Evolutionary conservation across 129 eudicot genomes (phyloP), one percentile per base, ranked within the genome.

Genomic region (Centaurea solstitialis): DNA sequence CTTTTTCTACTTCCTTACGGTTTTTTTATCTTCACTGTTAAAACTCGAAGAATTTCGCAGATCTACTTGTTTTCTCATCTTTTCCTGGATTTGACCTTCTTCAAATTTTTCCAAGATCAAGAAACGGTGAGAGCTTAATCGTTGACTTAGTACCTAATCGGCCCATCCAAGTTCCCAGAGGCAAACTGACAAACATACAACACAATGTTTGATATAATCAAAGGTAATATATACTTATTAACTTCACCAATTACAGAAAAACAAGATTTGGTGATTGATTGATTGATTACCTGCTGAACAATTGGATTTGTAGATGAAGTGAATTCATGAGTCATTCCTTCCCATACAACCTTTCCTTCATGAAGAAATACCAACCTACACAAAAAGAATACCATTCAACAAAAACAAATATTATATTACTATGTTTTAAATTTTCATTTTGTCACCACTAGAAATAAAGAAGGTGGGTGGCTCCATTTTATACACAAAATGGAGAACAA

Each of bases 321-420:
- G 81, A 94, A 94, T 78, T 94, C 99, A 76, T 89, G 86, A 77
- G 97, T 94, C 93, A 89, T 89, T 86, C 99, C 99, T 81, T 94
- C 88, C 99, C 99, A 94, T 43, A 89, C 97, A 79, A 94, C 89
- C 89, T 90, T 90, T 72, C 99, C 99, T 50, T 94, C 99, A 62
- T 94, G 85, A 43, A 94, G 90, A 87, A 94, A 94, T 73, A 94
- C 81, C 82, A 94, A 89, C 88, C 98, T 26, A n/a, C n/a, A n/a
- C n/a, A n/a, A n/a, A n/a, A n/a, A n/a, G n/a, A n/a, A n/a, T n/a
- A n/a, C n/a, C n/a, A 26, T 26, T 26, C 30, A 26, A 26, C 30
- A 26, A 26, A 26, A 26, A 26, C 30, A 26, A n/a, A n/a, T n/a
- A n/a, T n/a, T n/a, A n/a, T n/a, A n/a, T n/a, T n/a, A n/a, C n/a